phyloP scores from a whole-genome alignment of 371 early-diverging fungal species.

The Actinomortierella wolfii region DNA sequence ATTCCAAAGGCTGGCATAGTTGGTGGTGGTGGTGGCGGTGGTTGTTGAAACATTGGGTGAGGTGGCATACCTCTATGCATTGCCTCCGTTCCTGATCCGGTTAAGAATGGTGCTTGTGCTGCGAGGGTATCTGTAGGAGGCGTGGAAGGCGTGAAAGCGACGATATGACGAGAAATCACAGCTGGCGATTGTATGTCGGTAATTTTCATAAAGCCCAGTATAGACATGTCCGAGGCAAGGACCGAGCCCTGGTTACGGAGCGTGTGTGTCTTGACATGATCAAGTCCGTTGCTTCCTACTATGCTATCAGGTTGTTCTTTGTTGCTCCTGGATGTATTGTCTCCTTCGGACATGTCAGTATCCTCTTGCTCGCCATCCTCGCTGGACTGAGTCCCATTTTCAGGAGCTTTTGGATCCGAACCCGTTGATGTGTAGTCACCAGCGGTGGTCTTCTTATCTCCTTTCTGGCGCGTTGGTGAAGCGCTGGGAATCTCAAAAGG shows the following conservation, averaged over 20 bases:
- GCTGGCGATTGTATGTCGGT: slow-evolving; percentile 32
- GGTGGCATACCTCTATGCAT: too few species aligned
- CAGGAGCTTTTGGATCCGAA: too few species aligned
- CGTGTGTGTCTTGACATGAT: slow-evolving; percentile 20
- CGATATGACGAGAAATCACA: slow-evolving; percentile 36
- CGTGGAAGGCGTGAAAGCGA: slow-evolving; percentile 16
- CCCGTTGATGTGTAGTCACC: too few species aligned
- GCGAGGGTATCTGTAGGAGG: background rate
- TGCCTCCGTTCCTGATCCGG: too few species aligned
- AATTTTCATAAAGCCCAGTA: slow-evolving; percentile 33
- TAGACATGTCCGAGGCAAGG: slow-evolving; percentile 37
- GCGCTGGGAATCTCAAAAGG: slow-evolving; percentile 3
- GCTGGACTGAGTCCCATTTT: too few species aligned
- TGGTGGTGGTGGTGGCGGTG: background rate
- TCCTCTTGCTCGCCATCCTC: too few species aligned
- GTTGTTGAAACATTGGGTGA: background rate
- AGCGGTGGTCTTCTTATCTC: too few species aligned
- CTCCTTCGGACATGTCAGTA: too few species aligned
- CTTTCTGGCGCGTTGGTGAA: too few species aligned
- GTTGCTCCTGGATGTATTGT: too few species aligned
- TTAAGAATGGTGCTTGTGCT: background rate
- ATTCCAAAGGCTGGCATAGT: background rate
- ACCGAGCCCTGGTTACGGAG: slow-evolving; percentile 30
- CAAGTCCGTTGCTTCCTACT: background rate
- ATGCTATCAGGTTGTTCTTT: background rate